Evolutionary conservation across 2,329 filamentous ascomycete genomes (phyloP), one percentile per base, ranked within the genome.

Genomic region (Hymenoscyphus repandus): DNA sequence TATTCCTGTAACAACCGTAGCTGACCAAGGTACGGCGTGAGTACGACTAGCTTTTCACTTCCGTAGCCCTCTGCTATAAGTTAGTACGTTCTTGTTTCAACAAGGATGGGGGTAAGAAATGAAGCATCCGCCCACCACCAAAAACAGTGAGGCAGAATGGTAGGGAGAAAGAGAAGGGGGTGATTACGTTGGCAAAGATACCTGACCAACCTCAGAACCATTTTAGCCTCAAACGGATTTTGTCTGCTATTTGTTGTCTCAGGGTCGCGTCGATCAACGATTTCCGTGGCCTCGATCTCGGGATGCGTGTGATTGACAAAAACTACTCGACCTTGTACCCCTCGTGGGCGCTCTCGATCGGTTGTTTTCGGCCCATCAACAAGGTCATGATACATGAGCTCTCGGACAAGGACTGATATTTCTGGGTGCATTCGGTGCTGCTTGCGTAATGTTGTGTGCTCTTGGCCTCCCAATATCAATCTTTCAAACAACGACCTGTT

Each of bases 1-100:
- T 67, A 70, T 0, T 81, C 72, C 15, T 70, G 65, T 1, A 90
- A 68, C 0, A 85, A 69, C 2, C 69, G 74, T 0, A 90, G 65
- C 56, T 90, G 86, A 0, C 85, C 86, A 0, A 90, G 70, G 57
- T 91, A 90, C 0, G 87, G 86, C 0, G 85, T 88, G 1, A 90
- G 64, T 0, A 91, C 70, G 0, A 88, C 85, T 10, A 90, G 71
- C 2, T 86, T 69, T 3, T 80, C 72, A 0, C 82, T 81, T 3
- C 74, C 73, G 59, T 90, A 90, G 0, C 85, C 85, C 56, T 91
- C 36, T 39, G n/a, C 15, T 39, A 6, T 17, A 39, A 17, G 9
- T 39, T 39, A 39, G 36, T 17, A 39, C 15, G 15, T 39, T 39
- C 15, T n/a, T n/a, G n/a, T n/a, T n/a, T n/a, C n/a, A 17, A 39